Conservation (phyloP, 768 basidiomycete genomes). For the Auriculariales sp. region DNA sequence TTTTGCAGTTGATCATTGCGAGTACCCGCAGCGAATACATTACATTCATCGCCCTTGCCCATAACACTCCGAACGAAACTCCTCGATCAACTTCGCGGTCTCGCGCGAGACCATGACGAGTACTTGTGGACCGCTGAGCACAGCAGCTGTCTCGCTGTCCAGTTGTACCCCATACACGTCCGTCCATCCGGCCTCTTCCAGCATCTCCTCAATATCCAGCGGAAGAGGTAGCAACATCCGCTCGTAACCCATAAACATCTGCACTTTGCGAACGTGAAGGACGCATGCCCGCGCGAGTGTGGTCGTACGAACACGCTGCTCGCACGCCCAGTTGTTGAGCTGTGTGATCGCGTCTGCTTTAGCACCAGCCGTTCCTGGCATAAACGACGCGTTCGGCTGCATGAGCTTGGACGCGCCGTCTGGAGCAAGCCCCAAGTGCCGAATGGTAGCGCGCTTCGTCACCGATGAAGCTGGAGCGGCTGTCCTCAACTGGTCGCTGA, state of each 20-base stretch:
- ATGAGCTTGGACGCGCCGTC: constrained; percentile 15
- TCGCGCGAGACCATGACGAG: constrained; percentile 38
- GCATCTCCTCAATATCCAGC: constrained; percentile 10
- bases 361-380: constrained; percentile 2
- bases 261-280: constrained; percentile 44
- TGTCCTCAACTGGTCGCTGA: no score
- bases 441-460: no score
- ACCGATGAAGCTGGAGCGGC: no score
- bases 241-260: constrained; percentile 49
- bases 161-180: constrained; percentile 12
- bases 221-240: constrained; percentile 33
- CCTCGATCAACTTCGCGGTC: constrained; percentile 40
- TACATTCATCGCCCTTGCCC: no score
- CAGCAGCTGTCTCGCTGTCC: constrained; percentile 7
- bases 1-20: no score
- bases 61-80: constrained; percentile 24
- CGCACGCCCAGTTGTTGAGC: background rate
- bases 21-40: no score
- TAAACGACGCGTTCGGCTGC: background rate
- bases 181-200: constrained; percentile 11
- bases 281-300: constrained; percentile 44
- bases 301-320: constrained; percentile 25
- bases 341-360: background rate
- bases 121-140: constrained; percentile 42
- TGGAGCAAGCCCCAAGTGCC: constrained; percentile 42